Evolutionary conservation across 768 basidiomycete genomes (phyloP).

Genomic region (Saitozyma sp.): DNA sequence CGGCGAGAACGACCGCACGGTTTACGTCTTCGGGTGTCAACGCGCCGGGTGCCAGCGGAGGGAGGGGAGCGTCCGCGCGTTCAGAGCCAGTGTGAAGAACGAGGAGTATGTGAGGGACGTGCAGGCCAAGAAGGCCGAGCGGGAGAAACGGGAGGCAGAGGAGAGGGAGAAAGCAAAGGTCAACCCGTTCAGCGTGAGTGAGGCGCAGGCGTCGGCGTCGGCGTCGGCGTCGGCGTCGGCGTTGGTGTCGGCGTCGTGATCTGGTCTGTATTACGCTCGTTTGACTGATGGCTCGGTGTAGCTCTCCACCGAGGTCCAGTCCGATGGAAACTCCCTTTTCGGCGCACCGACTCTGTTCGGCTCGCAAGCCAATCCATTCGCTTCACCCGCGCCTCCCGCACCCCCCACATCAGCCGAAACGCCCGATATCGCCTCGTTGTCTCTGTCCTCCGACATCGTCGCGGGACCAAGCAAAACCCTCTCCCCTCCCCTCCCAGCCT

Average conservation of each 20-base stretch:
- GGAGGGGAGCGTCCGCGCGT: slow-evolving; percentile 48
- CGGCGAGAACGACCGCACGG: slow-evolving; percentile 50
- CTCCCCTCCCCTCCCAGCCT: slow-evolving; percentile 46
- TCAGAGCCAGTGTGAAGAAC: slow-evolving; percentile 45
- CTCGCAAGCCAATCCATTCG: slow-evolving; percentile 22
- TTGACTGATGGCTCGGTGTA: neutral
- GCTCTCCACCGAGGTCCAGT: neutral
- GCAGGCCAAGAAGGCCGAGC: slow-evolving; percentile 27
- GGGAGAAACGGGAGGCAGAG: slow-evolving; percentile 27
- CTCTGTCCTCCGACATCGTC: slow-evolving; percentile 18
- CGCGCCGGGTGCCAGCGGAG: slow-evolving; percentile 38
- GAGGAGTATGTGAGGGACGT: slow-evolving; percentile 49
- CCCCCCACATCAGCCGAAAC: slow-evolving; percentile 10
- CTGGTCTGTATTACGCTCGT: too few relatives aligned
- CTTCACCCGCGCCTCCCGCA: slow-evolving; percentile 15
- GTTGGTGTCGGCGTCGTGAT: too few relatives aligned
- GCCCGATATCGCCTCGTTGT: slow-evolving; percentile 26
- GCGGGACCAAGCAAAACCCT: slow-evolving; percentile 20
- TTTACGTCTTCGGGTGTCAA: slow-evolving; percentile 49
- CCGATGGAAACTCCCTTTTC: slow-evolving; percentile 30
- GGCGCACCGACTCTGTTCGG: slow-evolving; percentile 29
- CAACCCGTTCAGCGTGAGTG: slow-evolving; percentile 49
- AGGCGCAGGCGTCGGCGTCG: too few relatives aligned
- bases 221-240: too few relatives aligned
- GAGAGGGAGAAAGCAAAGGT: slow-evolving; percentile 40